Conservation (phyloP, 2,329 filamentous ascomycete species). For the Pseudogymnoascus pannorum region DNA sequence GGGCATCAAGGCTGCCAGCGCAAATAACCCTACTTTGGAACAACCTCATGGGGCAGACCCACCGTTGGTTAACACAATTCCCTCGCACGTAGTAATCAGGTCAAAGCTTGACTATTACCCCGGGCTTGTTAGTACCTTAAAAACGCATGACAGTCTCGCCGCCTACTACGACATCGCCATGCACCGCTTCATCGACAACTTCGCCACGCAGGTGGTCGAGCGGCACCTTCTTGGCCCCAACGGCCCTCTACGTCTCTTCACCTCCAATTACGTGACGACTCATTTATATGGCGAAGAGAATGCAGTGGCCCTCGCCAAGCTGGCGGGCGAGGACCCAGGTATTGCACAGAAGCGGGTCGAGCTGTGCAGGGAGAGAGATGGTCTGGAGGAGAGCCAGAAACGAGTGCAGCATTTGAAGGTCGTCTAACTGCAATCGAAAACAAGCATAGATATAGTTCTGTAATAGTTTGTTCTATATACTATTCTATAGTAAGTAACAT, state of each 20-base stretch:
- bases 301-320: neutral
- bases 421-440: conserved; percentile 9
- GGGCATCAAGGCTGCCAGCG: conserved; percentile 9
- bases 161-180: conserved; percentile 15
- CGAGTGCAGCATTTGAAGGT: conserved; percentile 15
- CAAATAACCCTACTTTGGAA: neutral
- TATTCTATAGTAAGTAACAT: neutral
- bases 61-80: neutral
- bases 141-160: conserved; percentile 12
- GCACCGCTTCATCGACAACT: conserved; percentile 17
- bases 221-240: conserved; percentile 15
- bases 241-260: conserved; percentile 15
- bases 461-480: neutral
- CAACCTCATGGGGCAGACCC: conserved; percentile 8
- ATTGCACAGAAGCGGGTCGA: conserved; percentile 10
- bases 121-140: conserved; percentile 11
- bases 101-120: neutral
- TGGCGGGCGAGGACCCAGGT: conserved; percentile 13
- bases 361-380: conserved; percentile 9
- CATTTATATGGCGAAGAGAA: conserved; percentile 15
- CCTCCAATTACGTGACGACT: conserved; percentile 13
- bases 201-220: conserved; percentile 17
- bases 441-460: neutral
- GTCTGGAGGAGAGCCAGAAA: conserved; percentile 15
- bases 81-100: conserved; percentile 1